phyloP scores from a whole-genome alignment of 208 protist species.

The Jaenimonas drosophilae region DNA sequence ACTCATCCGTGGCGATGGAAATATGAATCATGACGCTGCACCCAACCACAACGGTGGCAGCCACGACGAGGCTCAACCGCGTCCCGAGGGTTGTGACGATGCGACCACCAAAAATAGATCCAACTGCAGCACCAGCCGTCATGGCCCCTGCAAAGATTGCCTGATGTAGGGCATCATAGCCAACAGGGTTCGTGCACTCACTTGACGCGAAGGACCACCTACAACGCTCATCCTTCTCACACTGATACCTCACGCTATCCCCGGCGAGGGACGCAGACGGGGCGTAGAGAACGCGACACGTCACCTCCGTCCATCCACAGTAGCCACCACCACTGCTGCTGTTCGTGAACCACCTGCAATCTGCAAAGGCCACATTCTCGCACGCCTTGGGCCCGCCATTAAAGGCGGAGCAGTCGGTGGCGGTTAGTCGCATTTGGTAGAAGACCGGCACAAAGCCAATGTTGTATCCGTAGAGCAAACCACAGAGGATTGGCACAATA shows the following conservation, averaged over 20 bases:
- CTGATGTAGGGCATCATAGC: too few relatives aligned
- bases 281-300: too few relatives aligned
- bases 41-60: constrained; percentile 5
- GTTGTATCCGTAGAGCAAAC: constrained; percentile 47
- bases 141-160: constrained; percentile 16
- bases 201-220: constrained; percentile 36
- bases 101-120: constrained; percentile 15
- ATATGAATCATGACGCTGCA: constrained; percentile 12
- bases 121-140: constrained; percentile 17
- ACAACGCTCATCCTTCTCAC: too few relatives aligned
- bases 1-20: constrained; percentile 11
- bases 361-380: constrained; percentile 7
- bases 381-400: constrained; percentile 5
- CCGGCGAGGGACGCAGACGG: constrained; percentile 2
- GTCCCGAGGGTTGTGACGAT: constrained; percentile 10
- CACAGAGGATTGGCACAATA: constrained; percentile 31
- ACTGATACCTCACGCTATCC: neutral
- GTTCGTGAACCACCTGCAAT: constrained; percentile 71
- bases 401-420: constrained; percentile 47
- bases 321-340: constrained; percentile 1
- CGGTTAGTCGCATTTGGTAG: constrained; percentile 32
- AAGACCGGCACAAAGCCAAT: constrained; percentile 75
- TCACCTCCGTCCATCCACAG: constrained; percentile 24
- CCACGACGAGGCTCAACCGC: constrained; percentile 11
- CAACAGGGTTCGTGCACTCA: too few relatives aligned